These are phyloP conservation scores for Mycena capillaripes DNA, from an alignment of 768 basidiomycete species.

Conservation along the genomic window DNA sequence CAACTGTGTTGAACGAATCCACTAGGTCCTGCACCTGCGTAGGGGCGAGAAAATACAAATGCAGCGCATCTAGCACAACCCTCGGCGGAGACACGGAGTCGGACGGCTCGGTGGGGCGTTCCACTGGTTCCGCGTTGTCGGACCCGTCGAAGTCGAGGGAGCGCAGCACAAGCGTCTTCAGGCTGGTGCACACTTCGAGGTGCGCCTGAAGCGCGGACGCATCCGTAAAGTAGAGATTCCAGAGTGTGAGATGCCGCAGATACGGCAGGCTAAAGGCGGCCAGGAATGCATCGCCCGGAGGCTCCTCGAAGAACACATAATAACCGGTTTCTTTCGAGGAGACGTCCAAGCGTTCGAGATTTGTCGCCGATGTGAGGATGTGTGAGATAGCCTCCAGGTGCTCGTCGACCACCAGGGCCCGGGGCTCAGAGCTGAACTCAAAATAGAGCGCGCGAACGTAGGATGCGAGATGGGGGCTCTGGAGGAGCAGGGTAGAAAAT, in stretches of 20 bases:
- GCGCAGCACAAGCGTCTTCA: slow-evolving; percentile 23
- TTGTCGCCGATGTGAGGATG: slow-evolving; percentile 2
- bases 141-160: background rate
- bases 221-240: slow-evolving; percentile 9
- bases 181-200: background rate
- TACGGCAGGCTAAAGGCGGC: background rate
- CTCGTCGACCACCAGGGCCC: background rate
- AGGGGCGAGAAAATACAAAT: slow-evolving; percentile 12
- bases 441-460: slow-evolving; percentile 21
- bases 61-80: slow-evolving; percentile 10
- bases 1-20: background rate
- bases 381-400: background rate
- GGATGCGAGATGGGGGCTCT: slow-evolving; percentile 18
- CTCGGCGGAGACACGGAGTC: background rate
- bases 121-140: background rate
- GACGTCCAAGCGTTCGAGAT: slow-evolving; percentile 23
- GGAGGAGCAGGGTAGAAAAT: background rate
- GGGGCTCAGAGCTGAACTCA: no score
- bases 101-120: background rate
- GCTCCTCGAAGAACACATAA: background rate
- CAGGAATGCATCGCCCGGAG: background rate
- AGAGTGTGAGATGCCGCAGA: slow-evolving; percentile 24
- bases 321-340: background rate
- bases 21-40: background rate
- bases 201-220: slow-evolving; percentile 8